Evolutionary conservation across 2,329 filamentous ascomycete genomes (phyloP).

Genomic region (Ceratocystiopsis minuta): DNA sequence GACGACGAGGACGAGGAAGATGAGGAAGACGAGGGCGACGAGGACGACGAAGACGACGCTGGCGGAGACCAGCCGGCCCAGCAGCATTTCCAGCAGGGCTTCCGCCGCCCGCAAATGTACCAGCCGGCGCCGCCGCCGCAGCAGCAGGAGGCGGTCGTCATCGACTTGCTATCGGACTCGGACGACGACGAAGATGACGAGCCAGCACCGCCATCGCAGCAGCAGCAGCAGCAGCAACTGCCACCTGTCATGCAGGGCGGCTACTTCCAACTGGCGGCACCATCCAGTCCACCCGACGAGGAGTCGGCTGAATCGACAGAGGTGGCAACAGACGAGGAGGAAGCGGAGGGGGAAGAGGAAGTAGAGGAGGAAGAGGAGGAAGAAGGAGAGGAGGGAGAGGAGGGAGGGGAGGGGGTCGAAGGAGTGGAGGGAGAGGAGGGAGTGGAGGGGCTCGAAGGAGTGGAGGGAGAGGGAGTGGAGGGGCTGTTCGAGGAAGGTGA

Average conservation of each 20-base stretch:
- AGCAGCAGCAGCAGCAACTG: too few species aligned
- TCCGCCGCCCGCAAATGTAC: neutral
- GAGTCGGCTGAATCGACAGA: too few species aligned
- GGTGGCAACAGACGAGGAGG: too few species aligned
- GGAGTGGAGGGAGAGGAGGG: neutral
- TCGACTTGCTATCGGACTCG: constrained; percentile 28
- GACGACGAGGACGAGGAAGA: neutral
- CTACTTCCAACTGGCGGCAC: too few species aligned
- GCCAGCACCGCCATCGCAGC: neutral
- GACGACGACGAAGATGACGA: constrained; percentile 19
- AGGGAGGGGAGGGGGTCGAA: constrained; percentile 1
- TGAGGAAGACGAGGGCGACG: constrained; percentile 1
- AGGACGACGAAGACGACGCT: neutral
- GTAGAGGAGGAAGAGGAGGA: too few species aligned
- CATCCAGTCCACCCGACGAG: too few species aligned
- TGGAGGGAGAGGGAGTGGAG: constrained; percentile 2
- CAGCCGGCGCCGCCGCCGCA: neutral
- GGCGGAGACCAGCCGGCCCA: neutral
- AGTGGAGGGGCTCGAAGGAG: constrained; percentile 1
- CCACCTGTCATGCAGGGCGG: too few species aligned
- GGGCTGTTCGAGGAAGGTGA: constrained; percentile 1
- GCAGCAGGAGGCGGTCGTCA: constrained; percentile 21
- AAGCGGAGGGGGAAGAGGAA: too few species aligned
- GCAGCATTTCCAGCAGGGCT: neutral
- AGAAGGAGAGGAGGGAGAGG: neutral